Conservation (phyloP, 257 asterid genomes). For the Solanum clarkiae region DNA sequence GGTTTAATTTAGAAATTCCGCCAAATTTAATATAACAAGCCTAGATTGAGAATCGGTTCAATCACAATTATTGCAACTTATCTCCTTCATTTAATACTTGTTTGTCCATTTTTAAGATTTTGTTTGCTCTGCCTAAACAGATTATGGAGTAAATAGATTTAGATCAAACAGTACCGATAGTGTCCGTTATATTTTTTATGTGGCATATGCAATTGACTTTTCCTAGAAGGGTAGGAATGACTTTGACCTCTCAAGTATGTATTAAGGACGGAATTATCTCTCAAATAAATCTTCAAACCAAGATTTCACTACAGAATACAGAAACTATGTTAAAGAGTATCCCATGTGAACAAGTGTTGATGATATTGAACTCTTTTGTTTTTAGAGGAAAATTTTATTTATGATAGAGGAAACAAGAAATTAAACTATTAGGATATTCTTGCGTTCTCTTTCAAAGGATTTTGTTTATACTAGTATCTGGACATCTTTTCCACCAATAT, state of each 20-base stretch:
- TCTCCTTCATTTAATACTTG: background rate
- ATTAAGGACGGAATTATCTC: too few species aligned
- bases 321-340: too few species aligned
- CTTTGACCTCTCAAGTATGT: too few species aligned
- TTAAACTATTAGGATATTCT: background rate
- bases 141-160: background rate
- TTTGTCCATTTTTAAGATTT: background rate
- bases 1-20: background rate
- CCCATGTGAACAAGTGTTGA: too few species aligned
- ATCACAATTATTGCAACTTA: background rate
- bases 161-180: background rate
- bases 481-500: too few species aligned
- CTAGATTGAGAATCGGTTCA: background rate
- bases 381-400: background rate
- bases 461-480: too few species aligned
- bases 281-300: too few species aligned
- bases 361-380: background rate
- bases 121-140: background rate
- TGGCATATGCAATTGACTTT: background rate
- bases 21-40: background rate
- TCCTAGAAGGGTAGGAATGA: background rate
- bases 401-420: background rate
- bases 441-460: too few species aligned
- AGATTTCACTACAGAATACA: too few species aligned
- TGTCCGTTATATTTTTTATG: background rate